Base-by-base conservation (phyloP, 2,329 filamentous ascomycete genomes). In the Triangularia verruculosa region DNA sequence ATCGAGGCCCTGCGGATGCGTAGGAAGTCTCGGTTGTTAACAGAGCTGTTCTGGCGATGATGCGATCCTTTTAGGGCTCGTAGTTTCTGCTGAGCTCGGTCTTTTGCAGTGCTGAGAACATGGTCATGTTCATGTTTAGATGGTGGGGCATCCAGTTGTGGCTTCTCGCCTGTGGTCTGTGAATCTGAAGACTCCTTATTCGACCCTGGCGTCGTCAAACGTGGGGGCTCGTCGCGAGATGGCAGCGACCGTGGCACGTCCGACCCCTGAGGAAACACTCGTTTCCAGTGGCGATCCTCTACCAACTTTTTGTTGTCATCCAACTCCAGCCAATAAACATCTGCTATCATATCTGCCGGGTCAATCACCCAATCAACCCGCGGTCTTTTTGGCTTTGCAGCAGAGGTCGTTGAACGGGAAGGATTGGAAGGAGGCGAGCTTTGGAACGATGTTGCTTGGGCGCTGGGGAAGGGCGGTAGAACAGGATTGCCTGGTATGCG, bases 271-370 rank as follows among this genome's bases (percentile, higher is more conserved):
- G 86, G 82, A 66, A 91, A 96, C 13, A 97, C 86, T 63, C 85
- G 88, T 56, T 85, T 83, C 72, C 92, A 92, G 70, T 91, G 81
- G 13, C 88, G 86, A 75, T 97, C 90, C 72, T 96, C 91, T 51
- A 97, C 89, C 27, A 93, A 80, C 59, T 83, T 83, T 74, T 93
- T 96, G 75, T 97, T 93, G 63, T 89, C 81, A 30, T 85, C 86
- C 71, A 93, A 88, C 74, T 97, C 92, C 22, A 96, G 78, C 95
- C 95, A 99, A 72, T 93, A 92, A 1, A 90, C 83, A 78, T 99
- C 95, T 4, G 93, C 93, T 55, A 98, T 80, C 75, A 97, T 83
- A 73, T 98, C 93, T 62, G 91, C 88, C 0, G 94, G 91, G 53
- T 90, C 86, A 17, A 93, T 86, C 43, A 86, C 83, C 95, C 95